Evolutionary conservation across 2,329 filamentous ascomycete species (phyloP).

Genomic region (Thelonectria rubi): DNA sequence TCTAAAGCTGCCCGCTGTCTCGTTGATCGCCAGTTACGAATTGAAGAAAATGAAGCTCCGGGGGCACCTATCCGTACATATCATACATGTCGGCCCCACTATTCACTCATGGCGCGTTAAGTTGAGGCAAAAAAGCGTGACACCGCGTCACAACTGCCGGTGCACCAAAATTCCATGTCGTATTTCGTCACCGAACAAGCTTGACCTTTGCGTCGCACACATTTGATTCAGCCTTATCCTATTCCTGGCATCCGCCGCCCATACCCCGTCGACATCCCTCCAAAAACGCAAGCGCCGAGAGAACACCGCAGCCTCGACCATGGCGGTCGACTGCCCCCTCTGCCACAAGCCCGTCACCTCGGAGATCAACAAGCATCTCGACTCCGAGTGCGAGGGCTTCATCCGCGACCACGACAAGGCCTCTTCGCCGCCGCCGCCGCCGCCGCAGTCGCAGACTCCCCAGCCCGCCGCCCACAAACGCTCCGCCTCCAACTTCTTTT

Average conservation of each 20-base stretch:
- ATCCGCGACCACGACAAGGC: slow-evolving; percentile 62
- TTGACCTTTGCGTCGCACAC: not conserved
- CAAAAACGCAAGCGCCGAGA: not conserved
- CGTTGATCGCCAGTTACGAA: too few relatives aligned
- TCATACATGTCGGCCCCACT: too few relatives aligned
- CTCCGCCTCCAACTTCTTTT: slow-evolving; percentile 67
- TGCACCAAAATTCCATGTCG: not conserved
- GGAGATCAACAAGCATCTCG: slow-evolving; percentile 90
- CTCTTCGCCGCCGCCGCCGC: slow-evolving; percentile 44
- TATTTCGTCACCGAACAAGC: not conserved
- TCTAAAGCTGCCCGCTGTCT: too few relatives aligned
- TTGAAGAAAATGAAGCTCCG: too few relatives aligned
- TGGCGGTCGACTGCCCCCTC: slow-evolving; percentile 79
- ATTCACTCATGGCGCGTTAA: too few relatives aligned
- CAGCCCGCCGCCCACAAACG: slow-evolving; percentile 59
- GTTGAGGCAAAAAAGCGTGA: slow-evolving; percentile 15
- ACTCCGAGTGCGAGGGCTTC: slow-evolving; percentile 79
- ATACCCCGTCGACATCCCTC: not conserved
- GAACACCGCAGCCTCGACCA: slow-evolving; percentile 26
- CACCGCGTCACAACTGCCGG: slow-evolving; percentile 15
- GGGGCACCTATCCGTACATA: too few relatives aligned
- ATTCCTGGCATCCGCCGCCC: not conserved
- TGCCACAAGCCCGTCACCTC: slow-evolving; percentile 78
- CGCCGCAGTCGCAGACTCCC: slow-evolving; percentile 45
- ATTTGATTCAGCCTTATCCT: not conserved